phyloP scores from a whole-genome alignment of 495 filamentous ascomycete species.

The Daldinia decipiens region DNA sequence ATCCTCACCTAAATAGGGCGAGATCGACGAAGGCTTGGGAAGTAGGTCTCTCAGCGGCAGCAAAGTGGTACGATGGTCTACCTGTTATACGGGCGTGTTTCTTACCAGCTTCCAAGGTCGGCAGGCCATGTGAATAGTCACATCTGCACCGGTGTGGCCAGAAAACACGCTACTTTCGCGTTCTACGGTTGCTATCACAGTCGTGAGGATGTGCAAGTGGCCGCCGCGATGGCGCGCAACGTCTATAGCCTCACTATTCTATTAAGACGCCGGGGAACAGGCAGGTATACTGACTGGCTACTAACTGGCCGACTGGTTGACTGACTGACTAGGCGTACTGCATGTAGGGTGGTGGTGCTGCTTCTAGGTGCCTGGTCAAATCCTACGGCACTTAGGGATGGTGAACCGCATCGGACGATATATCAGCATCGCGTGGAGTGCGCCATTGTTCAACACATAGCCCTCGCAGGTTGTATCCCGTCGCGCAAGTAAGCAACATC shows the following conservation, averaged over 20 bases:
- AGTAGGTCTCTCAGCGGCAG: slow-evolving; percentile 7
- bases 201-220: slow-evolving; percentile 24
- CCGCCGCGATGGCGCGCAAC: slow-evolving; percentile 24
- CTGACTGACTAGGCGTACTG: slow-evolving; percentile 14
- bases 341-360: slow-evolving; percentile 15
- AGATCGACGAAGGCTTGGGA: slow-evolving; percentile 16
- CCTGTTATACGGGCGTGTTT: slow-evolving; percentile 16
- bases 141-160: slow-evolving; percentile 27
- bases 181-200: slow-evolving; percentile 22
- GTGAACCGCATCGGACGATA: slow-evolving; percentile 21
- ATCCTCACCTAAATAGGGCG: slow-evolving; percentile 11
- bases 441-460: slow-evolving; percentile 22
- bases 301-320: no score
- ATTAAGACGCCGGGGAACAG: slow-evolving; percentile 5
- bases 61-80: slow-evolving; percentile 12
- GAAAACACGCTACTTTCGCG: slow-evolving; percentile 3
- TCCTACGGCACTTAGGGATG: slow-evolving; percentile 15
- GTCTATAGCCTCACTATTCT: slow-evolving; percentile 16
- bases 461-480: slow-evolving; percentile 4
- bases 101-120: slow-evolving; percentile 8
- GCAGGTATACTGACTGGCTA: background rate
- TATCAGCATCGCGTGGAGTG: slow-evolving; percentile 15
- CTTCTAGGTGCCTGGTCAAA: slow-evolving; percentile 14
- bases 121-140: slow-evolving; percentile 30
- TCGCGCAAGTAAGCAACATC: slow-evolving; percentile 23